Evolutionary conservation across 2,329 filamentous ascomycete species (phyloP).

Genomic region (Fusarium citri): DNA sequence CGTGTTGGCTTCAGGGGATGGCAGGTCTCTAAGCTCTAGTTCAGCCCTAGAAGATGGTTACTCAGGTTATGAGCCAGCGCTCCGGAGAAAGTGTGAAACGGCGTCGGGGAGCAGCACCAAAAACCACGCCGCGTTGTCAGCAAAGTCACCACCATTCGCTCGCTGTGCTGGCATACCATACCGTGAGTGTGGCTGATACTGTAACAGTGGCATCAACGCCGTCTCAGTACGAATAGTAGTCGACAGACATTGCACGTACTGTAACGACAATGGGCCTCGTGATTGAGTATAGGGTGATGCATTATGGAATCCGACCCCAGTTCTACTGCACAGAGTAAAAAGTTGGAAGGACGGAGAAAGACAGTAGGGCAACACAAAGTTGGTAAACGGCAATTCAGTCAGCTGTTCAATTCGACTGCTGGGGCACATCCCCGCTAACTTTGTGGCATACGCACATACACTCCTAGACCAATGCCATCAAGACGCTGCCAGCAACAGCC

Average conservation of each 20-base stretch:
- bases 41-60: constrained; percentile 46
- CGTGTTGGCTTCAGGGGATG: constrained; percentile 38
- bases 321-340: not conserved
- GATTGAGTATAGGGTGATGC: constrained; percentile 28
- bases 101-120: constrained; percentile 22
- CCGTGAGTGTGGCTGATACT: constrained; percentile 28
- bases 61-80: constrained; percentile 33
- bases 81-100: constrained; percentile 37
- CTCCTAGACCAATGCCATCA: not conserved
- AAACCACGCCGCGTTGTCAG: constrained; percentile 29
- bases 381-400: not conserved
- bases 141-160: constrained; percentile 2
- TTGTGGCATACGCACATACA: not conserved
- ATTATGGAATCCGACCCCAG: not conserved
- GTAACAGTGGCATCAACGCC: constrained; percentile 3
- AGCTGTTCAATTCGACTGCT: constrained; percentile 11
- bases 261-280: constrained; percentile 6
- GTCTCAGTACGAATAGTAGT: not conserved
- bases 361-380: constrained; percentile 14
- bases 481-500: not conserved
- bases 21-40: constrained; percentile 26
- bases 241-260: not conserved
- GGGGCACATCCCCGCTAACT: not conserved
- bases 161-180: constrained; percentile 8
- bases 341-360: constrained; percentile 10